Percentiles rank a stretch among this genome's conserved stretches.
These are phyloP conservation scores for Neckera pumila DNA, from an alignment of 225 moss, liverwort and hornwort genomes.

Conservation along the genomic window DNA sequence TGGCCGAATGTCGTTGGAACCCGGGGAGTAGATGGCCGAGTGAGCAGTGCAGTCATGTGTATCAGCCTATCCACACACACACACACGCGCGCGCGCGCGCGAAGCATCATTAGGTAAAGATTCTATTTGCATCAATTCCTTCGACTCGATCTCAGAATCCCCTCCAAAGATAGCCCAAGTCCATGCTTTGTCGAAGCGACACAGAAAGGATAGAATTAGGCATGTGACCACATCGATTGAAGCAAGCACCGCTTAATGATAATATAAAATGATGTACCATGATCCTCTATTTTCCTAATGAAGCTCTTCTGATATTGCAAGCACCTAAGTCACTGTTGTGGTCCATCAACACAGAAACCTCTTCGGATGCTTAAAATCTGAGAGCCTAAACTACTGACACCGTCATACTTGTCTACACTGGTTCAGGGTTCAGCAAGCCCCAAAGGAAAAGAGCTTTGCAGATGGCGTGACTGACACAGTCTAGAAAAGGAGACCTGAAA, in stretches of 20 bases:
- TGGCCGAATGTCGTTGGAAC: constrained; percentile 19
- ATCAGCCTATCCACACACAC: background rate
- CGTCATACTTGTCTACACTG: background rate
- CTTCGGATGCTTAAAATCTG: background rate
- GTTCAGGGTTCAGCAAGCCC: background rate
- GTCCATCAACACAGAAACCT: background rate
- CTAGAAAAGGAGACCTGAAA: background rate
- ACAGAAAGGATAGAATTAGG: background rate
- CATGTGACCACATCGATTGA: background rate
- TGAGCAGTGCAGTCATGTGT: constrained; percentile 49
- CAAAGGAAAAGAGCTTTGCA: background rate
- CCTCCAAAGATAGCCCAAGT: background rate
- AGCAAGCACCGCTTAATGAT: background rate
- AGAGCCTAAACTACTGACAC: background rate
- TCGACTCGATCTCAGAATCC: background rate
- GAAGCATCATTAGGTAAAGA: background rate
- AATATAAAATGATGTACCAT: background rate
- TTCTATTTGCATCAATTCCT: background rate
- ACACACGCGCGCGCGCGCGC: background rate
- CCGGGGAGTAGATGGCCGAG: constrained; percentile 42
- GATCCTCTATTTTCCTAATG: background rate
- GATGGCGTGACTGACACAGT: background rate
- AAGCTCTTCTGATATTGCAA: background rate
- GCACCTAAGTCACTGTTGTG: background rate
- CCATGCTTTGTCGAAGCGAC: too few relatives aligned